A percentile compares a stretch with the other conserved stretches of the same genome.
These are phyloP conservation scores for Choiromyces venosus DNA, from an alignment of 495 filamentous ascomycete species.

Conservation along the genomic window DNA sequence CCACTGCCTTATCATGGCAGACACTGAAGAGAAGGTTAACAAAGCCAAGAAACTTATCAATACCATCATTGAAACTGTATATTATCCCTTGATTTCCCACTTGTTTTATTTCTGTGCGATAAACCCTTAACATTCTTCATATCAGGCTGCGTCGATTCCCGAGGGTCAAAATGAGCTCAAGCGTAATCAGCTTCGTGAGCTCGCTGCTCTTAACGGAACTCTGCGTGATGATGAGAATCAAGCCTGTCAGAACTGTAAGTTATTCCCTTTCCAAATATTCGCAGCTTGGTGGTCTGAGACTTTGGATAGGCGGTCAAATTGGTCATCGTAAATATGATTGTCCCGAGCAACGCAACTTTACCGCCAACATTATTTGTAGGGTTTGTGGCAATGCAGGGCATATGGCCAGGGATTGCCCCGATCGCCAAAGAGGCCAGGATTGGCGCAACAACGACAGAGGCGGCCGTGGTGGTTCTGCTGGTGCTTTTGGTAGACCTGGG, in stretches of 20 bases:
- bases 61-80: slow-evolving; percentile 94
- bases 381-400: slow-evolving; percentile 91
- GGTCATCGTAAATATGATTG: slow-evolving; percentile 98
- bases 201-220: slow-evolving; percentile 95
- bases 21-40: slow-evolving; percentile 97
- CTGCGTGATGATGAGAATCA: slow-evolving; percentile 98
- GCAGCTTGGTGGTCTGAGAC: slow-evolving; percentile 11
- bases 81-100: slow-evolving; percentile 42
- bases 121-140: slow-evolving; percentile 35
- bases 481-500: slow-evolving; percentile 41
- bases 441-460: slow-evolving; percentile 70
- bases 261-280: neutral
- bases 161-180: slow-evolving; percentile 98
- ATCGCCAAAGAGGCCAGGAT: slow-evolving; percentile 77
- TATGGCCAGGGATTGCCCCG: slow-evolving; percentile 88
- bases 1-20: slow-evolving; percentile 98
- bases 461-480: slow-evolving; percentile 44
- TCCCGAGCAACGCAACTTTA: slow-evolving; percentile 92
- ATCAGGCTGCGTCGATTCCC: slow-evolving; percentile 90
- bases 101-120: slow-evolving; percentile 1
- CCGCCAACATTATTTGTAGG: slow-evolving; percentile 94
- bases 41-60: slow-evolving; percentile 96
- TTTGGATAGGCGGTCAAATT: slow-evolving; percentile 63
- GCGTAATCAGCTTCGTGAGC: slow-evolving; percentile 93
- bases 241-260: slow-evolving; percentile 87